Percentiles rank a stretch among this genome's conserved stretches.
phyloP scores from a whole-genome alignment of 75 land plant species.

The Pseudotsuga menziesii region DNA sequence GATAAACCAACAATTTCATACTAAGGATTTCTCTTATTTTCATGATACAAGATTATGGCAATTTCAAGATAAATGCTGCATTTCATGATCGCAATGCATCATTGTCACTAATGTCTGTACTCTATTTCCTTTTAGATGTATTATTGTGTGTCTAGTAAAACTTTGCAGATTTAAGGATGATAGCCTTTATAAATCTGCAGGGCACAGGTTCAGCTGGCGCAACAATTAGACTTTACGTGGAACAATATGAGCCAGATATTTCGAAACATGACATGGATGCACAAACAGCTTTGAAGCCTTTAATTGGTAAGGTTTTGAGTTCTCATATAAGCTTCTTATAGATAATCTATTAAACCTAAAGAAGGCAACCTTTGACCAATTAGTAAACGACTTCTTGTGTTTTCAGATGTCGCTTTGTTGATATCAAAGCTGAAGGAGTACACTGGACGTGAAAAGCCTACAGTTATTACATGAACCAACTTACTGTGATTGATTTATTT shows the following conservation, averaged over 20 bases:
- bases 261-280: slow-evolving; percentile 89
- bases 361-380: slow-evolving; percentile 3
- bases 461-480: slow-evolving; percentile 71
- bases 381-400: slow-evolving; percentile 3
- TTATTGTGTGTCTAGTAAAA: background rate
- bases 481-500: background rate
- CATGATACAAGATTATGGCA: background rate
- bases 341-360: background rate
- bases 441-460: slow-evolving; percentile 92
- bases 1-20: background rate
- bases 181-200: slow-evolving; percentile 20
- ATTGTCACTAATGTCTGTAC: background rate
- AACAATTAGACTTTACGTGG: slow-evolving; percentile 82
- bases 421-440: slow-evolving; percentile 78
- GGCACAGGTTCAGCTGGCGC: slow-evolving; percentile 99
- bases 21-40: background rate
- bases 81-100: background rate
- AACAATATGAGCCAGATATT: slow-evolving; percentile 83
- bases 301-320: slow-evolving; percentile 52
- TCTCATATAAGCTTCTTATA: background rate
- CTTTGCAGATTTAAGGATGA: background rate
- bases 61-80: background rate
- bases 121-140: background rate
- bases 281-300: slow-evolving; percentile 72
- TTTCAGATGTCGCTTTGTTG: slow-evolving; percentile 68